Evolutionary conservation across 768 basidiomycete genomes (phyloP).

Genomic region (Mycena capillaripes): DNA sequence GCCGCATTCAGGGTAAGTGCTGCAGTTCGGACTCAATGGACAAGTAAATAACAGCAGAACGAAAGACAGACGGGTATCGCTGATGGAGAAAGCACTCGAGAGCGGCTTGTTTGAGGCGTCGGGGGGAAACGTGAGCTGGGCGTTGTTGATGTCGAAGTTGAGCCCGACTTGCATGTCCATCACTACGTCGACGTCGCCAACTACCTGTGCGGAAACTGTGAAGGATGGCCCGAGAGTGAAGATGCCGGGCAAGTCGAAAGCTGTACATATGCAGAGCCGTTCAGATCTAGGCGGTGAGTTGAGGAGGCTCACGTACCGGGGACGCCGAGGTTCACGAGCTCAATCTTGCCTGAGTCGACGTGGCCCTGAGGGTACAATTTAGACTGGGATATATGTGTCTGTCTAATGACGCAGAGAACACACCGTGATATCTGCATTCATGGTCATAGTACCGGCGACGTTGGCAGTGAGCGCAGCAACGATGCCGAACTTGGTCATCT

Average conservation of each 20-base stretch:
- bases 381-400: too few relatives aligned
- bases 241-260: slow-evolving; percentile 64
- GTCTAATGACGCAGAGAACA: too few relatives aligned
- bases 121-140: slow-evolving; percentile 32
- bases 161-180: slow-evolving; percentile 32
- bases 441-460: slow-evolving; percentile 53
- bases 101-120: neutral
- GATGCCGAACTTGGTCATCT: slow-evolving; percentile 23
- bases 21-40: neutral
- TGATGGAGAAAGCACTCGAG: slow-evolving; percentile 21
- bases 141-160: slow-evolving; percentile 27
- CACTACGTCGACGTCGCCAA: slow-evolving; percentile 25
- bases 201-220: slow-evolving; percentile 22
- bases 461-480: slow-evolving; percentile 51
- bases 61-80: slow-evolving; percentile 29
- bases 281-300: too few relatives aligned
- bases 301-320: too few relatives aligned
- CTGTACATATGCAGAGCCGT: too few relatives aligned
- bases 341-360: slow-evolving; percentile 58
- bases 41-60: neutral
- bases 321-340: slow-evolving; percentile 58
- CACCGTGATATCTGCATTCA: slow-evolving; percentile 53
- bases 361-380: too few relatives aligned
- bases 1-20: slow-evolving; percentile 43
- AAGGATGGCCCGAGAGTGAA: slow-evolving; percentile 54